Base-by-base conservation (phyloP, 352 stramenopile genomes). In the Phytophthora uliginosa region DNA sequence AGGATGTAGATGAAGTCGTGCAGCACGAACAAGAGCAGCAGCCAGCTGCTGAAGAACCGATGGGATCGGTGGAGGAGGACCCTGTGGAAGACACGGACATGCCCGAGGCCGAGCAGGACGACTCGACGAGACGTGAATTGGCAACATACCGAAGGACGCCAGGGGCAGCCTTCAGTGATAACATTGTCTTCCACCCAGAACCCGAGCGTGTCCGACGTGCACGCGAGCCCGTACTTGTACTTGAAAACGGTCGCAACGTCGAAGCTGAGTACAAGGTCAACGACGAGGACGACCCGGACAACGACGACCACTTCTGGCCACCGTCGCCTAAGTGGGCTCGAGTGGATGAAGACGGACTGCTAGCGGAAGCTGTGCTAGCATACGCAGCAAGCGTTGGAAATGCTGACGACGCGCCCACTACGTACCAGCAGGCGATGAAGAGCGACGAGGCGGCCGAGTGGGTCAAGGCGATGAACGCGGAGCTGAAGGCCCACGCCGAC, bases 381-480 rank as follows among this genome's bases (percentile, higher is more conserved):
- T 57, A 57, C 12, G 50, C 52, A 31, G 50, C 48, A 9, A 51
- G 10, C 18, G 50, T 59, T 3, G 57, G 48, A 1, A n/a, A 59
- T 7, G 52, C 54, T 34, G 34, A 60, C 33, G 54, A 60, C n/a
- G 54, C 33, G 18, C 28, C 28, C 0, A 31, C 4, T 0, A 31
- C 28, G 4, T 31, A 31, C 0, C 28, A 31, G 28, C 4, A 60
- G 54, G 54, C 34, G 17, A 60, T 60, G 18, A 18, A 50, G 7
- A 60, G 57, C 17, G 24, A 62, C 10, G 13, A 61, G 12, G 7
- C 34, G 38, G 51, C 31, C n/a, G 20, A 66, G 10, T 55, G 55
- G 55, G 13, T 55, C 5, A 56, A 71, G 36, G 55, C 63, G 5
- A 60, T 64, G 33, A 59, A 62, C 17, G 13, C 57, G 1, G 65